Percentiles rank a stretch among this genome's conserved stretches.
phyloP scores from a whole-genome alignment of 768 basidiomycete genomes.

The Strobilomyces confusus region DNA sequence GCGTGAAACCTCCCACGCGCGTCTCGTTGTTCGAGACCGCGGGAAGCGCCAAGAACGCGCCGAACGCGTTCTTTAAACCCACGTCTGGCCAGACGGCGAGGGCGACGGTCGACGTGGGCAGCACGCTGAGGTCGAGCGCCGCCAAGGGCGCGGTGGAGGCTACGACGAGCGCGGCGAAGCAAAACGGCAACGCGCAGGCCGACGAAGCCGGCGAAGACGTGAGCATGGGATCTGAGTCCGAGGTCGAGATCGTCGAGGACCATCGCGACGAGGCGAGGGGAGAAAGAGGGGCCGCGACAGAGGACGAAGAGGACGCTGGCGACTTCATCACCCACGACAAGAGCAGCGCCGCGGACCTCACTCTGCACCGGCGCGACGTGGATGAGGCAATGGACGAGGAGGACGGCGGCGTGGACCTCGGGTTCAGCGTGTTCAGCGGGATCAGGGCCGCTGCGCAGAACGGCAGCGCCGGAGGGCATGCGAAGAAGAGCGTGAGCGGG shows the following conservation, averaged over 20 bases:
- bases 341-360: slow-evolving; percentile 16
- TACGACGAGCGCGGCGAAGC: background rate
- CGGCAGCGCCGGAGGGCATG: background rate
- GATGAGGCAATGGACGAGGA: slow-evolving; percentile 12
- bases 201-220: slow-evolving; percentile 16
- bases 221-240: slow-evolving; percentile 19
- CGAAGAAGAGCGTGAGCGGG: background rate
- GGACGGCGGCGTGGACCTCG: slow-evolving; percentile 4
- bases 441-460: slow-evolving; percentile 1
- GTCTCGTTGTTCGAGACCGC: slow-evolving; percentile 39
- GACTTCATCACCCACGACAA: slow-evolving; percentile 22
- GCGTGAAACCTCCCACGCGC: slow-evolving; percentile 7
- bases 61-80: slow-evolving; percentile 68
- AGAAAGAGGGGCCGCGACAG: slow-evolving; percentile 5
- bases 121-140: background rate
- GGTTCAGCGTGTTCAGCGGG: slow-evolving; percentile 22
- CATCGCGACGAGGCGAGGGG: background rate
- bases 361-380: slow-evolving; percentile 6
- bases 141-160: background rate
- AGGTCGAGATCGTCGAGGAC: slow-evolving; percentile 11
- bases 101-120: background rate
- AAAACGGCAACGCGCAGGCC: slow-evolving; percentile 6
- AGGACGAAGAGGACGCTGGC: slow-evolving; percentile 11
- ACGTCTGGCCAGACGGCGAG: slow-evolving; percentile 24
- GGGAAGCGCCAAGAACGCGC: slow-evolving; percentile 47